These are phyloP conservation scores for Pythium dissimile DNA, from an alignment of 352 stramenopile genomes.

Conservation along the genomic window DNA sequence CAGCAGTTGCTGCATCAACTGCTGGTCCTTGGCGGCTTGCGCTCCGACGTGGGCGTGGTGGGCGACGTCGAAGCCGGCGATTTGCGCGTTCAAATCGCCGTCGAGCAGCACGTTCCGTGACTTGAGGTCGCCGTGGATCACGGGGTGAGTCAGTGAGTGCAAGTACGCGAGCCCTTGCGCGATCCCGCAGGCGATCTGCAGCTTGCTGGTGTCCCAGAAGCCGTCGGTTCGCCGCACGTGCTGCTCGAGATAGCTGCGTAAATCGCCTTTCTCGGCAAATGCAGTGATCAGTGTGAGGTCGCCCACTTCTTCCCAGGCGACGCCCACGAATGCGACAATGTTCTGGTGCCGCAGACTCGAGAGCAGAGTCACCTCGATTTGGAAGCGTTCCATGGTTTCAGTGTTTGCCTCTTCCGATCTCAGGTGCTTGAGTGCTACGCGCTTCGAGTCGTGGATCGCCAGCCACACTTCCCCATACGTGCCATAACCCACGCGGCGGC, in stretches of 20 bases:
- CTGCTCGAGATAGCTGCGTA: constrained; percentile 2
- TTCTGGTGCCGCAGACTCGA: constrained; percentile 2
- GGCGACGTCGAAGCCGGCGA: background rate
- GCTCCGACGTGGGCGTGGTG: background rate
- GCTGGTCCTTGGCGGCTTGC: background rate
- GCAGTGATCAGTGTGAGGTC: constrained; percentile 22
- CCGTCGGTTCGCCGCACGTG: background rate
- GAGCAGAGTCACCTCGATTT: constrained; percentile 14
- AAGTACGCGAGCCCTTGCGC: constrained; percentile 22
- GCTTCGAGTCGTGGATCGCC: constrained; percentile 6
- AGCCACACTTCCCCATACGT: constrained; percentile 20
- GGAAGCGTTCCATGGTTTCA: constrained; percentile 8
- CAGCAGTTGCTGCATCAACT: background rate
- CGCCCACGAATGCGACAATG: constrained; percentile 24
- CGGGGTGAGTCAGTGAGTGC: constrained; percentile 5
- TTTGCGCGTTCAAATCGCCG: background rate
- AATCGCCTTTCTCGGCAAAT: constrained; percentile 22
- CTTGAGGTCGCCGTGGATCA: constrained; percentile 9
- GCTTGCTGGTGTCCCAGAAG: background rate
- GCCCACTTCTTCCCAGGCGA: constrained; percentile 24
- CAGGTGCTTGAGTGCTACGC: constrained; percentile 12
- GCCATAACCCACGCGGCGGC: background rate
- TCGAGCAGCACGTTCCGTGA: constrained; percentile 7
- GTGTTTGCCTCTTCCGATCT: background rate
- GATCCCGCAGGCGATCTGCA: constrained; percentile 14